phyloP scores from a whole-genome alignment of 768 basidiomycete species.

The Kwoniella dendrophila region DNA sequence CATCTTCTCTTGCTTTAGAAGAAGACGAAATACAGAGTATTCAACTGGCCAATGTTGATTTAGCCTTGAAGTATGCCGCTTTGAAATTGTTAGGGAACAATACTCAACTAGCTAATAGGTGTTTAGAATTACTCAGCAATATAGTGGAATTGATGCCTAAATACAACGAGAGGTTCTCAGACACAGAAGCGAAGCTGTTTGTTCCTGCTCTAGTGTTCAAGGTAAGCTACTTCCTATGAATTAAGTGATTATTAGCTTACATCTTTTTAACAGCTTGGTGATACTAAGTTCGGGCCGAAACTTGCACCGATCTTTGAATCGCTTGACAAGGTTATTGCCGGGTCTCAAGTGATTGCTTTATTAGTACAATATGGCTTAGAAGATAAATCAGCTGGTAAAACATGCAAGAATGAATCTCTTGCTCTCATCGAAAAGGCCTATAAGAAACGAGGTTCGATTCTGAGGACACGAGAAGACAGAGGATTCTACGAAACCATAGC shows the following conservation, averaged over 20 bases:
- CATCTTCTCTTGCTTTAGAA: slow-evolving; percentile 61
- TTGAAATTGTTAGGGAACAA: slow-evolving; percentile 87
- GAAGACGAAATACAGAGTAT: slow-evolving; percentile 64
- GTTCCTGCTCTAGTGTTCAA: slow-evolving; percentile 87
- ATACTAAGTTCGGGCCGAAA: slow-evolving; percentile 69
- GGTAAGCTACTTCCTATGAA: slow-evolving; percentile 58
- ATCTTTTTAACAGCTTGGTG: slow-evolving; percentile 71
- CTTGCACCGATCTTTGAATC: slow-evolving; percentile 71
- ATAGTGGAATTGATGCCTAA: slow-evolving; percentile 70
- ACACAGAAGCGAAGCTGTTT: slow-evolving; percentile 83
- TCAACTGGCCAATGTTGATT: slow-evolving; percentile 83
- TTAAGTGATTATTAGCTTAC: neutral
- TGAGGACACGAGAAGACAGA: slow-evolving; percentile 40
- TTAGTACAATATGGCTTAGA: slow-evolving; percentile 85
- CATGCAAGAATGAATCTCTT: slow-evolving; percentile 50
- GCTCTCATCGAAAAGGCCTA: slow-evolving; percentile 52
- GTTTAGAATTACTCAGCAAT: slow-evolving; percentile 81
- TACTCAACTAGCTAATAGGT: slow-evolving; percentile 82
- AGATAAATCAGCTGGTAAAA: slow-evolving; percentile 51
- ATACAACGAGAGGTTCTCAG: slow-evolving; percentile 75
- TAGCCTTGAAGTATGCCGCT: slow-evolving; percentile 89
- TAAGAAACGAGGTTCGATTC: slow-evolving; percentile 44
- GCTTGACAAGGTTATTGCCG: slow-evolving; percentile 87
- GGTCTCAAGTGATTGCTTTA: slow-evolving; percentile 84
- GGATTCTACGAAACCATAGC: slow-evolving; percentile 44